Evolutionary conservation across 2,329 filamentous ascomycete genomes (phyloP).

Genomic region (Verticillium tricorpus): DNA sequence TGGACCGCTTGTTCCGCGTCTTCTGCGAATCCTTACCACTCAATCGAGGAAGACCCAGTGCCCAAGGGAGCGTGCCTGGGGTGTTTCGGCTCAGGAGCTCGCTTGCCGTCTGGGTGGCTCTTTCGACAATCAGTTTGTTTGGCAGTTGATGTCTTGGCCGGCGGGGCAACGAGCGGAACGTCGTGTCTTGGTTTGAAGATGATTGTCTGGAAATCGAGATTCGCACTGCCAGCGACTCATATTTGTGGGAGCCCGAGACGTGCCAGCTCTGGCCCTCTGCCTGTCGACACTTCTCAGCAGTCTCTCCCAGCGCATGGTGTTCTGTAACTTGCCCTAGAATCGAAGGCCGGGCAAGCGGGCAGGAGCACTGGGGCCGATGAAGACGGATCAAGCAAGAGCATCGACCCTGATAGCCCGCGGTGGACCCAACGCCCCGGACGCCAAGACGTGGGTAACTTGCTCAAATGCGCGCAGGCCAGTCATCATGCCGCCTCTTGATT

Average conservation of each 20-base stretch:
- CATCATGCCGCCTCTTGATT: not conserved
- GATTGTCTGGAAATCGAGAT: not conserved
- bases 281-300: not conserved
- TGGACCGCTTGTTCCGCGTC: not conserved
- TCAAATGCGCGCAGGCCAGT: slow-evolving; percentile 6
- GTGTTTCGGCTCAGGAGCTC: no score
- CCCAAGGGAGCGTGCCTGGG: no score
- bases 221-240: not conserved
- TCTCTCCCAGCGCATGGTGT: not conserved
- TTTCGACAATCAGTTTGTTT: not conserved
- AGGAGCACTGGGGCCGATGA: not conserved
- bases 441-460: slow-evolving; percentile 6
- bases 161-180: not conserved
- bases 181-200: not conserved
- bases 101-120: not conserved
- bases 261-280: not conserved
- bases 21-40: not conserved
- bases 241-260: not conserved
- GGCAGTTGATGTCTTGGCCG: not conserved
- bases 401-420: not conserved
- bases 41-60: not conserved
- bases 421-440: not conserved
- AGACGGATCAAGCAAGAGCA: not conserved
- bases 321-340: not conserved
- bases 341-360: not conserved